Evolutionary conservation across 805 yeast species (phyloP), one percentile per base, ranked within the genome.

Genomic region (Metschnikowia lunata): DNA sequence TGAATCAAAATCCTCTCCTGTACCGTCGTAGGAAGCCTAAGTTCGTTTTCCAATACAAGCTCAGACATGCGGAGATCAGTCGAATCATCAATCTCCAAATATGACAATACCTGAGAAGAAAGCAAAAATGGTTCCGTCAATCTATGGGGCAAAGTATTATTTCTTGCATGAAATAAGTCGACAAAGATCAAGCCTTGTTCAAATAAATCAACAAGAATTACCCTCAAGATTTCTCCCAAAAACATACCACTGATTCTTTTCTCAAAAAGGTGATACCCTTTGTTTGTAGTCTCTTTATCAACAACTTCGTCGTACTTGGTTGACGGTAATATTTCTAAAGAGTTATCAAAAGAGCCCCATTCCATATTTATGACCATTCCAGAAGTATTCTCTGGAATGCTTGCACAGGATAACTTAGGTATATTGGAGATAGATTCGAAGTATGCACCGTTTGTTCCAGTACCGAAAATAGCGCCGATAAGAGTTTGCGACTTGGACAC

Each of bases 371-470:
- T 77, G 50, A 88, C 85, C 97, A 90, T 90, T 60, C 66, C 55
- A 76, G 64, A 15, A 60, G 61, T 26, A 58, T 64, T 37, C 30
- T 69, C 65, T 2, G 76, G 72, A 8, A 62, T 39, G 4, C 46
- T 43, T 1, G 37, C 39, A 5, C 50, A 42, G n/a, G 80, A 78
- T 49, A 90, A 72, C 66, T 93, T 91, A 43, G 77, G 78, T 54
- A 93, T 86, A 43, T 82, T 77, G 34, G 78, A 82, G 41, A 89
- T 63, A 45, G 79, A 75, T 66, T 91, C 99, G 61, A 79, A 74
- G 66, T 93, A 91, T 12, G 97, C 96, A 49, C 97, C 97, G 64
- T 91, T 91, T 27, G 98, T 91, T 61, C 99, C 99, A 2, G 99
- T 93, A 53, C 99, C 99, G 59, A 90, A 88, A 51, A 91, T 91